Percentiles rank a stretch among this genome's conserved stretches.
phyloP scores from a whole-genome alignment of 2,329 filamentous ascomycete genomes.

The Cladosporium phlei region DNA sequence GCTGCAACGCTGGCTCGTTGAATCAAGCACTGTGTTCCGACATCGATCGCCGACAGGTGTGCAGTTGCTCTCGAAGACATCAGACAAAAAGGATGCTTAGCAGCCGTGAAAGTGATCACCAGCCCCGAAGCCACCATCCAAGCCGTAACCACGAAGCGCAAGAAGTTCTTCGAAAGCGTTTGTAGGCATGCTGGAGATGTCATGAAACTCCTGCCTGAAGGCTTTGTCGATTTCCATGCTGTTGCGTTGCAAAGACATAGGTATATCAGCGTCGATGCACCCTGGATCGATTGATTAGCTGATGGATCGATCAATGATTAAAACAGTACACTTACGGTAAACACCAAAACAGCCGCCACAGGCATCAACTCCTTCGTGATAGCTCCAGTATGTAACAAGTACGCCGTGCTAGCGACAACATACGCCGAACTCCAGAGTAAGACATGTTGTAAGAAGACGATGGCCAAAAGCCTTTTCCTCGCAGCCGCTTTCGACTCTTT shows the following conservation, averaged over 20 bases:
- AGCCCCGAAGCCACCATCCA: conserved; percentile 25
- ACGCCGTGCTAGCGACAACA: conserved; percentile 23
- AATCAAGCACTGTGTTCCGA: conserved; percentile 23
- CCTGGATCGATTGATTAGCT: background rate
- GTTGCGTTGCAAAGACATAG: background rate
- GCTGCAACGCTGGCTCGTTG: conserved; percentile 23
- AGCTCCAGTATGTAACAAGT: conserved; percentile 19
- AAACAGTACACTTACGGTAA: background rate
- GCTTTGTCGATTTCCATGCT: background rate
- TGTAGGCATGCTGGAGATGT: background rate
- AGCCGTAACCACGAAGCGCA: conserved; percentile 20
- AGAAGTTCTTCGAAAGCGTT: conserved; percentile 16
- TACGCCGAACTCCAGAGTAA: conserved; percentile 24
- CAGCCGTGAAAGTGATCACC: conserved; percentile 23
- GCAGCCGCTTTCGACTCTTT: conserved; percentile 1
- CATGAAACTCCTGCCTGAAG: background rate
- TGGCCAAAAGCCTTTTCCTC: conserved; percentile 15
- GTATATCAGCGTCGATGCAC: background rate
- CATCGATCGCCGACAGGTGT: conserved; percentile 13
- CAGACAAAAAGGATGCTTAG: conserved; percentile 20
- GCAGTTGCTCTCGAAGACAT: background rate
- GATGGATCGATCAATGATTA: too few relatives aligned
- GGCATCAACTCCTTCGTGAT: conserved; percentile 17
- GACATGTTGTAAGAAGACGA: conserved; percentile 24
- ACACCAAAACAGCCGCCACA: conserved; percentile 15